A percentile compares a stretch with the other conserved stretches of the same genome.
Evolutionary conservation across 202 grass and related monocot species (phyloP).

Genomic region (Zizania palustris): DNA sequence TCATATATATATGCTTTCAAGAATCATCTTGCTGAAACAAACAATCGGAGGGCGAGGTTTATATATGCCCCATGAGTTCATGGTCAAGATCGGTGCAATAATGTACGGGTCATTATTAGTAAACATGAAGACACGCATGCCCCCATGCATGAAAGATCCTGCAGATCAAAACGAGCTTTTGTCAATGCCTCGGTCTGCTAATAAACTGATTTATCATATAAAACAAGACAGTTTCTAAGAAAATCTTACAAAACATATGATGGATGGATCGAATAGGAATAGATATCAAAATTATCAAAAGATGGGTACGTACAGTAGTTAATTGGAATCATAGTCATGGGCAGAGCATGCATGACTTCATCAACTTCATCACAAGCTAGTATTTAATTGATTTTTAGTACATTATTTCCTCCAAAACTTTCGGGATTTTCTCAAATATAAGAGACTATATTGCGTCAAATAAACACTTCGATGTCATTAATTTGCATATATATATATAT

Average conservation of each 20-base stretch:
- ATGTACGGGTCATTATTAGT: slow-evolving; percentile 18
- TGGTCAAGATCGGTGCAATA: slow-evolving; percentile 24
- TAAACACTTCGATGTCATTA: not conserved
- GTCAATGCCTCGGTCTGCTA: slow-evolving; percentile 17
- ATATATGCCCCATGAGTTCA: not conserved
- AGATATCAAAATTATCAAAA: not conserved
- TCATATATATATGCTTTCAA: not conserved
- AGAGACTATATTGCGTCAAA: not conserved
- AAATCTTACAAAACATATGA: not conserved
- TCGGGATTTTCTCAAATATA: not conserved
- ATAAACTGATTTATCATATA: slow-evolving; percentile 25
- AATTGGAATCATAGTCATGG: not conserved
- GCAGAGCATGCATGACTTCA: not conserved
- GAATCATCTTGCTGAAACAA: not conserved
- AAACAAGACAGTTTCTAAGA: not conserved
- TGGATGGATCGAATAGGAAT: not conserved
- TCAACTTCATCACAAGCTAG: not conserved
- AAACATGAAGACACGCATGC: slow-evolving; percentile 31
- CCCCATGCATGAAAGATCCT: slow-evolving; percentile 38
- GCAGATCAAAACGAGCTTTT: slow-evolving; percentile 27
- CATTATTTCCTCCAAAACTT: slow-evolving; percentile 30
- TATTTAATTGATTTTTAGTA: not conserved
- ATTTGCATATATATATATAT: not conserved
- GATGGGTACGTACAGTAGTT: not conserved
- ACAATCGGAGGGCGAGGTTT: not conserved